Evolutionary conservation across 805 yeast genomes (phyloP).

Genomic region (Vanderwaltozyma tropicalis): DNA sequence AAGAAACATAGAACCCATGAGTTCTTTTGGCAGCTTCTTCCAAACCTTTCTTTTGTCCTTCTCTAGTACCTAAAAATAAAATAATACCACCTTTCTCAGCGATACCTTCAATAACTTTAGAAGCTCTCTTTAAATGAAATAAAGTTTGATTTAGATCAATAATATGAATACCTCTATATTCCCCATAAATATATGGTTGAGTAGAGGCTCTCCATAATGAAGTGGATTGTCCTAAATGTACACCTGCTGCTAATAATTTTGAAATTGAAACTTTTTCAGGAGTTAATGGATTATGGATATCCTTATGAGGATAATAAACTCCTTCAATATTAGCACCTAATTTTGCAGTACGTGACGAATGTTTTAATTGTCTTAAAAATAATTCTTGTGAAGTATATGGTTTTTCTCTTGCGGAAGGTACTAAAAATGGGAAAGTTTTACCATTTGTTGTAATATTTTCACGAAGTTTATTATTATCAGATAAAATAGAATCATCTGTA

Average conservation of each 20-base stretch:
- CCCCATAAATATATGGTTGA: conserved; percentile 81
- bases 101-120: conserved; percentile 75
- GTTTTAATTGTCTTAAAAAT: conserved; percentile 60
- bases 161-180: conserved; percentile 80
- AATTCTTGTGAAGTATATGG: conserved; percentile 74
- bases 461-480: background rate
- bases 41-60: conserved; percentile 65
- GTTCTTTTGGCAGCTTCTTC: conserved; percentile 70
- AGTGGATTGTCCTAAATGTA: conserved; percentile 88
- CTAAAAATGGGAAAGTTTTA: conserved; percentile 44
- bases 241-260: conserved; percentile 79
- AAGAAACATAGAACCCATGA: conserved; percentile 70
- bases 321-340: conserved; percentile 55
- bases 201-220: conserved; percentile 68
- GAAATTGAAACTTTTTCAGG: conserved; percentile 53
- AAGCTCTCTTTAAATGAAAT: conserved; percentile 63
- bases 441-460: too few relatives aligned
- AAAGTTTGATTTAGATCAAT: conserved; percentile 84
- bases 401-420: conserved; percentile 47
- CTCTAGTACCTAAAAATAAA: conserved; percentile 73
- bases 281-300: conserved; percentile 47
- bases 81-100: conserved; percentile 78
- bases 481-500: conserved; percentile 3
- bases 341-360: conserved; percentile 40
- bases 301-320: conserved; percentile 62